These are phyloP conservation scores for Priceomyces fermenticarens DNA, from an alignment of 805 yeast genomes.

Conservation along the genomic window DNA sequence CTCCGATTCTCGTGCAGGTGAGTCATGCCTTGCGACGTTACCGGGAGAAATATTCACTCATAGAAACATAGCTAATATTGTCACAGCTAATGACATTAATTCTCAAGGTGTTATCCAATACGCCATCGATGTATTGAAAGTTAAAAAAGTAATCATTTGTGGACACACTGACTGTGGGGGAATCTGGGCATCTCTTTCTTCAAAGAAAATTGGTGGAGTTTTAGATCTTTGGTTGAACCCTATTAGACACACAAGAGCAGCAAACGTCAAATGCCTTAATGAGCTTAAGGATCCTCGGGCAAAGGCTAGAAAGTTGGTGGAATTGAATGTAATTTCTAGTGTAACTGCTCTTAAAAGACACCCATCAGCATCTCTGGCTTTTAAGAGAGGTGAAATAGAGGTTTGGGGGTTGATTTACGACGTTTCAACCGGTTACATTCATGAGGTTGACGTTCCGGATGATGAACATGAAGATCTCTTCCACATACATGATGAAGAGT, in stretches of 20 bases:
- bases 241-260: slow-evolving; percentile 66
- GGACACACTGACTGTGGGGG: slow-evolving; percentile 98
- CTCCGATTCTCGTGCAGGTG: slow-evolving; percentile 88
- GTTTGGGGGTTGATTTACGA: slow-evolving; percentile 85
- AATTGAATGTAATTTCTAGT: slow-evolving; percentile 72
- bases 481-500: slow-evolving; percentile 32
- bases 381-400: slow-evolving; percentile 59
- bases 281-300: slow-evolving; percentile 48
- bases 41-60: slow-evolving; percentile 93
- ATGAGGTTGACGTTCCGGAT: slow-evolving; percentile 35
- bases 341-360: slow-evolving; percentile 63
- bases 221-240: slow-evolving; percentile 72
- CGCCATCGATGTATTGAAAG: slow-evolving; percentile 81
- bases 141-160: slow-evolving; percentile 77
- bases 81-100: slow-evolving; percentile 68
- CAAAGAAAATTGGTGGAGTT: slow-evolving; percentile 62
- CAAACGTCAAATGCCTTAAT: slow-evolving; percentile 49
- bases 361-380: slow-evolving; percentile 66
- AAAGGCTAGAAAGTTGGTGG: slow-evolving; percentile 63
- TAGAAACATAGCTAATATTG: slow-evolving; percentile 81
- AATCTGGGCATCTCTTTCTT: slow-evolving; percentile 71
- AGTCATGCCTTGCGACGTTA: slow-evolving; percentile 65
- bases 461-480: slow-evolving; percentile 45
- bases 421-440: slow-evolving; percentile 68
- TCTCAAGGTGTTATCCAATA: slow-evolving; percentile 80